Conservation (phyloP, 257 asterid species). For the Solanum sitiens region DNA sequence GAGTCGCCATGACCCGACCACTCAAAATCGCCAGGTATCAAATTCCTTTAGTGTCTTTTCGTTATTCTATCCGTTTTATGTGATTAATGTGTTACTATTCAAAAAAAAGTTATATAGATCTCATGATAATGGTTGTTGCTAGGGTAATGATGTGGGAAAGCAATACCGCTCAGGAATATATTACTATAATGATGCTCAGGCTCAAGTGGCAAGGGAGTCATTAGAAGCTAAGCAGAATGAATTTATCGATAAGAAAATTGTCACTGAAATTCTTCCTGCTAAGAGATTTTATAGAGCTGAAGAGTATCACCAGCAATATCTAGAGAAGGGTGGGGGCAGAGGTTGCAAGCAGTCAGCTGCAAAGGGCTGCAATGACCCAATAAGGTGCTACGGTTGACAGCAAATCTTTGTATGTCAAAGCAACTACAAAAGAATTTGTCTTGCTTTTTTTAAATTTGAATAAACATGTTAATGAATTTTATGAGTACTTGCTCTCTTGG, state of each 20-base stretch:
- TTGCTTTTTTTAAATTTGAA: not conserved
- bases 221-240: conserved; percentile 59
- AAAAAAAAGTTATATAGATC: not conserved
- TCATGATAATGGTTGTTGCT: not conserved
- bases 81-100: not conserved
- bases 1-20: conserved; percentile 91
- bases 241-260: conserved; percentile 46
- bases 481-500: not conserved
- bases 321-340: conserved; percentile 78
- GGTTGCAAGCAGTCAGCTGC: conserved; percentile 64
- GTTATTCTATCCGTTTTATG: not conserved
- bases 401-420: not conserved
- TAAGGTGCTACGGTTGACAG: conserved; percentile 74
- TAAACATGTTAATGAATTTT: not conserved
- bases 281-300: conserved; percentile 95
- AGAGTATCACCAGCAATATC: conserved; percentile 96
- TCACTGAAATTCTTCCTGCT: conserved; percentile 78
- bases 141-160: conserved; percentile 92
- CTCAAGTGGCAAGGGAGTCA: conserved; percentile 63
- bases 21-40: conserved; percentile 78
- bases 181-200: conserved; percentile 84
- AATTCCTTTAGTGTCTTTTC: not conserved
- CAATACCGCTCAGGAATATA: conserved; percentile 92
- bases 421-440: not conserved
- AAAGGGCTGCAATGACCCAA: conserved; percentile 90